phyloP scores from a whole-genome alignment of 768 basidiomycete genomes.

The Cantharellus anzutake region DNA sequence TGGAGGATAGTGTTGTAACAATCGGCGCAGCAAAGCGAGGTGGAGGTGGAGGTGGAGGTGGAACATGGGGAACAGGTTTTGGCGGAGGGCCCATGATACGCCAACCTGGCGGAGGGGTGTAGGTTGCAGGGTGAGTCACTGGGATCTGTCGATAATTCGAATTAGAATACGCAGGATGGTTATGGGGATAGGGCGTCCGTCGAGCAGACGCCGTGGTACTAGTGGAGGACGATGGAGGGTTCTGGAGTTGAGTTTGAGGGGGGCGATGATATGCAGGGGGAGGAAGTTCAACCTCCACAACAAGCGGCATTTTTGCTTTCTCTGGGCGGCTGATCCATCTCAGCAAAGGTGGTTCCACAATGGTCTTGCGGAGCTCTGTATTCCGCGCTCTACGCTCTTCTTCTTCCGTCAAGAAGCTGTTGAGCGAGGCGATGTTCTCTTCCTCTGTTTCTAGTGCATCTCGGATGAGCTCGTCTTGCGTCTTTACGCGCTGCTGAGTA shows the following conservation, averaged over 20 bases:
- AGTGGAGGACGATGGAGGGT: neutral
- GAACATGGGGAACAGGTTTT: neutral
- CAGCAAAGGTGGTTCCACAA: constrained; percentile 44
- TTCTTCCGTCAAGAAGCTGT: constrained; percentile 59
- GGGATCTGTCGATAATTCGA: neutral
- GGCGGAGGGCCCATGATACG: neutral
- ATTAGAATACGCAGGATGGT: neutral
- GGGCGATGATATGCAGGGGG: neutral
- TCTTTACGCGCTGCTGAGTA: constrained; percentile 30
- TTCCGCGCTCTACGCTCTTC: constrained; percentile 57
- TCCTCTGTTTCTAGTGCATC: constrained; percentile 76
- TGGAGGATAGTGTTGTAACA: no score
- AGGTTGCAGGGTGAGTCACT: neutral
- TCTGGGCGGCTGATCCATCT: constrained; percentile 49
- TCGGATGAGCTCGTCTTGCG: constrained; percentile 71
- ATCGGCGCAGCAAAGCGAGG: no score
- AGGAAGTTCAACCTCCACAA: constrained; percentile 2
- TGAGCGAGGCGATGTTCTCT: constrained; percentile 59
- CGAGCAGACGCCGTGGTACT: neutral
- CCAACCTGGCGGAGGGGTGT: neutral
- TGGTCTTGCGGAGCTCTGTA: constrained; percentile 39
- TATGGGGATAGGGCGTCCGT: neutral
- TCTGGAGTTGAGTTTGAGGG: neutral
- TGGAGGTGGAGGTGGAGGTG: no score
- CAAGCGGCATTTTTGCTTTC: constrained; percentile 22